Evolutionary conservation across 805 yeast species (phyloP), one percentile per base, ranked within the genome.

Genomic region (Yamadazyma nakazawae): DNA sequence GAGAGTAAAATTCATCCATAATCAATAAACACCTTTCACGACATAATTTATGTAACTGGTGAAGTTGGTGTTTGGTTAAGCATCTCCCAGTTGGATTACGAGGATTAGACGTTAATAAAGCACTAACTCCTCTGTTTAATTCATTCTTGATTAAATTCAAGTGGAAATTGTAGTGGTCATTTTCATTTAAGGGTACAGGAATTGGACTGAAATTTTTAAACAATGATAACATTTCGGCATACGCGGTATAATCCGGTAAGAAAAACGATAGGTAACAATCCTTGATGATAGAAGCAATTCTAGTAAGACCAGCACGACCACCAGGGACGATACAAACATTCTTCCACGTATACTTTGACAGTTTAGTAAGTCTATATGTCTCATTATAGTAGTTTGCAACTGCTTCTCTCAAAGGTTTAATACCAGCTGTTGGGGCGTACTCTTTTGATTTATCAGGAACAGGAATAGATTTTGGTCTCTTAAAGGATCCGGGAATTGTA

Each of bases 311-410:
- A 18, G 84, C 82, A 54, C 85, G 66, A 2, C 85, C 85, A 31
- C 85, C 85, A 8, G 85, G 85, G 1, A 81, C 84, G 53, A 80
- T 70, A 57, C 83, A 80, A 30, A 80, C 84, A 55, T 80, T 80
- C 55, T 79, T 81, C 58, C 68, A 76, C 12, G 84, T 78, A 57
- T 80, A 80, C 60, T 80, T 72, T n/a, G 82, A 76, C 17, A 58
- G 52, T 55, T 66, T 69, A 42, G 70, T 73, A 48, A 69, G 55
- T 54, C 85, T 73, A 58, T 79, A 80, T 17, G 78, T 72, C 35
- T 68, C 79, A 56, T 80, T 80, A 64, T 80, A 80, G 49, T 74
- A 64, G 50, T 78, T 63, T 11, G 84, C 84, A 47, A 80, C 81
- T 0, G 85, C 82, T 52, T 75, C 75, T 57, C 85, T 67, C 48